These are phyloP conservation scores for Hypoxylon sp. DNA, from an alignment of 2,329 filamentous ascomycete species.

Conservation along the genomic window DNA sequence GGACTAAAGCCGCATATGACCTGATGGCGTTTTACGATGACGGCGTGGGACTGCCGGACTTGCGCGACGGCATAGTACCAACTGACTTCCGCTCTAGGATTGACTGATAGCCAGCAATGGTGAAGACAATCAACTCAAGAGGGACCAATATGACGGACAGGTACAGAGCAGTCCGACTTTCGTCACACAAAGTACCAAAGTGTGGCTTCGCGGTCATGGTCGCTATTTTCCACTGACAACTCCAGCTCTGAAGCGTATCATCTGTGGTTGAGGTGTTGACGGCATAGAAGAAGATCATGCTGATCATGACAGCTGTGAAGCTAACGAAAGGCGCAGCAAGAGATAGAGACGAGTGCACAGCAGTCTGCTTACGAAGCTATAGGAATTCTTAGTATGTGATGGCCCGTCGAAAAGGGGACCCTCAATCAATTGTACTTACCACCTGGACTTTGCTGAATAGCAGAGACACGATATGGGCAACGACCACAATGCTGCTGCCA, in stretches of 20 bases:
- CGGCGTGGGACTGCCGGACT: conserved; percentile 49
- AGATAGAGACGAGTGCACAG: conserved; percentile 56
- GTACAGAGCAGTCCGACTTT: conserved; percentile 69
- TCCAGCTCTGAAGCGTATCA: conserved; percentile 74
- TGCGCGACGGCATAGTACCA: conserved; percentile 40
- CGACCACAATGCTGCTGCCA: conserved; percentile 65
- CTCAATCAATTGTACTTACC: conserved; percentile 59
- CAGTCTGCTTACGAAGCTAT: conserved; percentile 59
- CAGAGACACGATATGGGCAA: conserved; percentile 65
- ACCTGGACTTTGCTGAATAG: conserved; percentile 63
- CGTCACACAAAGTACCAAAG: conserved; percentile 70
- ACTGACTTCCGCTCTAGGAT: conserved; percentile 60
- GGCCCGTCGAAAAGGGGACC: not conserved
- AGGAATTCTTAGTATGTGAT: conserved; percentile 33
- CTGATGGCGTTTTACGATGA: conserved; percentile 38
- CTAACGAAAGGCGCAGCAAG: conserved; percentile 61
- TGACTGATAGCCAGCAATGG: conserved; percentile 62
- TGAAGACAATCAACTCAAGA: conserved; percentile 66
- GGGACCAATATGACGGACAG: conserved; percentile 71
- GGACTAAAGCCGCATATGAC: not conserved
- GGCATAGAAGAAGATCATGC: conserved; percentile 71
- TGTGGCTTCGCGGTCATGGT: conserved; percentile 67
- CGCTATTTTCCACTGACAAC: conserved; percentile 71
- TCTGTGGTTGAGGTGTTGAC: conserved; percentile 66
- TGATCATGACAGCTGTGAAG: conserved; percentile 65